Evolutionary conservation across 2,329 filamentous ascomycete genomes (phyloP).

Genomic region (Rhynchosporium agropyri): DNA sequence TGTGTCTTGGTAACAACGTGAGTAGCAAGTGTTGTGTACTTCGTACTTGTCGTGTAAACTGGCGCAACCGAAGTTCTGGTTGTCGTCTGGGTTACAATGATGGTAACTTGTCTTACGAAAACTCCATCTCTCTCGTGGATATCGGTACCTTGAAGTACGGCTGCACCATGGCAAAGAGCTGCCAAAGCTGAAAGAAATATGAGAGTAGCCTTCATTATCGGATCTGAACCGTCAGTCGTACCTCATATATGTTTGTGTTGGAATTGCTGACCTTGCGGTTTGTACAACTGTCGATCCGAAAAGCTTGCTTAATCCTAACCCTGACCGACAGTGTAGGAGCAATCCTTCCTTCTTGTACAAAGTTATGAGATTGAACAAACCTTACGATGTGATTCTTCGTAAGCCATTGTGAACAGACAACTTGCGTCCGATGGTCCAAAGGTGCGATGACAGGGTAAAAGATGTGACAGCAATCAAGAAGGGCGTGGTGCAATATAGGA

Average conservation of each 20-base stretch:
- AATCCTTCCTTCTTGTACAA: slow-evolving; percentile 29
- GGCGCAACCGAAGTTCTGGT: background rate
- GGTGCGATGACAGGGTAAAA: slow-evolving; percentile 8
- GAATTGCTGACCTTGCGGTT: background rate
- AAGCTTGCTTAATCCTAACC: slow-evolving; percentile 4
- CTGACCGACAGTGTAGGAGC: slow-evolving; percentile 16
- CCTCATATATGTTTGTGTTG: background rate
- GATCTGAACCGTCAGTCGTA: slow-evolving; percentile 14
- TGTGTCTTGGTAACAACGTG: slow-evolving; percentile 5
- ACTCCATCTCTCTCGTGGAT: background rate
- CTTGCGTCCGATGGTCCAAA: slow-evolving; percentile 12
- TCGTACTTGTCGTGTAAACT: slow-evolving; percentile 5
- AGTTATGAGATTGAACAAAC: slow-evolving; percentile 10
- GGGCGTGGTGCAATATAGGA: slow-evolving; percentile 18
- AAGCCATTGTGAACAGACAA: slow-evolving; percentile 21
- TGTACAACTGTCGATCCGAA: slow-evolving; percentile 1
- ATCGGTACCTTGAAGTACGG: slow-evolving; percentile 19
- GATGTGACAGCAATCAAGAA: slow-evolving; percentile 23
- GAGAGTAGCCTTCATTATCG: slow-evolving; percentile 22
- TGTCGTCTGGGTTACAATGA: background rate
- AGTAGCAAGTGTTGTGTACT: slow-evolving; percentile 4
- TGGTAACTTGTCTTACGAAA: background rate
- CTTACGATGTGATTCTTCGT: slow-evolving; percentile 26
- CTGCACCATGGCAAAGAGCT: slow-evolving; percentile 24
- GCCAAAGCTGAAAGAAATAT: slow-evolving; percentile 25